Conservation (phyloP, 2,329 filamentous ascomycete genomes). For the Fusarium stilboides region DNA sequence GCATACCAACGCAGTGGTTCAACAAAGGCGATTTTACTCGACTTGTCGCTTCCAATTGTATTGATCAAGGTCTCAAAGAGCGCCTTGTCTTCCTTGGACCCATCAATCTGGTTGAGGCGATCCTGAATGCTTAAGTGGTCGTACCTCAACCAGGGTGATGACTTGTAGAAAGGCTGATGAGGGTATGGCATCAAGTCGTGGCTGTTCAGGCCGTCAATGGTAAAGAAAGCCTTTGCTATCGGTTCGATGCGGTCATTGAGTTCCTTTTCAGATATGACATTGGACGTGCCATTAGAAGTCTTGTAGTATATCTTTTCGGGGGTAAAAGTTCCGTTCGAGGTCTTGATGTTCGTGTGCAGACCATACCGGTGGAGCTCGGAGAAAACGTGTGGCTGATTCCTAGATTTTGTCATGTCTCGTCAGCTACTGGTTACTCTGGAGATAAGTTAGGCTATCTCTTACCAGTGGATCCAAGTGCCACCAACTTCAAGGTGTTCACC, state of each 20-base stretch:
- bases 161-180: not conserved
- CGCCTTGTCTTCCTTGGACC: not conserved
- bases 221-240: not conserved
- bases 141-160: not conserved
- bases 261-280: not conserved
- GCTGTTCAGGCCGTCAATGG: not conserved
- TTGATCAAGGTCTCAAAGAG: not conserved
- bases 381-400: conserved; percentile 33
- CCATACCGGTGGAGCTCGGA: not conserved
- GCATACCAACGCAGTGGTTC: conserved; percentile 4
- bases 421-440: too few relatives aligned
- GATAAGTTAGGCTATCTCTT: too few relatives aligned
- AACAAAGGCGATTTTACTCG: not conserved
- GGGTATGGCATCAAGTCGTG: not conserved
- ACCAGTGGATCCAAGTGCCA: too few relatives aligned
- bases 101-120: not conserved
- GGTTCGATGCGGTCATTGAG: not conserved
- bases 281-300: too few relatives aligned
- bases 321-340: not conserved
- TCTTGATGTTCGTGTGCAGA: not conserved
- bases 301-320: not conserved
- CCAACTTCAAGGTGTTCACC: too few relatives aligned
- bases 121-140: not conserved
- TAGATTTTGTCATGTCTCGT: not conserved
- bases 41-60: not conserved